Percentiles rank a stretch among this genome's conserved stretches.
These are phyloP conservation scores for Endotrypanum monterogeii DNA, from an alignment of 208 protist species.

Conservation along the genomic window DNA sequence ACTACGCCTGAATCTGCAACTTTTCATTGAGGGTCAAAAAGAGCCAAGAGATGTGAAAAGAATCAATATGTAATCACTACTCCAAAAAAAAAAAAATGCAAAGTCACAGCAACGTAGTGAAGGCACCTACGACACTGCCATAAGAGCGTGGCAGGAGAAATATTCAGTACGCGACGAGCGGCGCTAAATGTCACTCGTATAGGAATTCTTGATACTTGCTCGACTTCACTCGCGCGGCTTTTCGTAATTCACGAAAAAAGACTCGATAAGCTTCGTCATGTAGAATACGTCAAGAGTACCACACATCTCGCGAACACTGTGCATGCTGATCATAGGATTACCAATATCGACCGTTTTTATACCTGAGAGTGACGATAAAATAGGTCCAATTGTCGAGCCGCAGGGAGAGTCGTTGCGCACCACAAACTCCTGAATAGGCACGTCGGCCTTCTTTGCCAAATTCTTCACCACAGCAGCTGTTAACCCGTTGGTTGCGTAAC, in stretches of 20 bases:
- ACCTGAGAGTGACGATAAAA: slow-evolving; percentile 88
- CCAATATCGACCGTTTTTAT: slow-evolving; percentile 97
- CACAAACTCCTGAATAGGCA: slow-evolving; percentile 92
- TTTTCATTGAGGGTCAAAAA: not conserved
- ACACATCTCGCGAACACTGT: slow-evolving; percentile 96
- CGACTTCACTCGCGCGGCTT: slow-evolving; percentile 16
- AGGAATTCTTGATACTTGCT: not conserved
- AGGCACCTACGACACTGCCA: not conserved
- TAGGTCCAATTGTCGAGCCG: slow-evolving; percentile 97
- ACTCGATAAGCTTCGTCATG: slow-evolving; percentile 82
- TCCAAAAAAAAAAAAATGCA: not conserved
- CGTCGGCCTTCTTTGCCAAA: slow-evolving; percentile 63
- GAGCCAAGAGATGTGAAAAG: not conserved
- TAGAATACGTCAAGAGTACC: slow-evolving; percentile 91
- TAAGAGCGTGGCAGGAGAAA: not conserved
- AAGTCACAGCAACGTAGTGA: not conserved
- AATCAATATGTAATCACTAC: not conserved
- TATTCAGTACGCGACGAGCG: not conserved
- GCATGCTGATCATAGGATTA: slow-evolving; percentile 97
- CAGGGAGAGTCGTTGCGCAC: slow-evolving; percentile 97
- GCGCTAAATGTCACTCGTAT: not conserved
- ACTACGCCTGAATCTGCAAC: not conserved
- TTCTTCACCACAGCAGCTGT: slow-evolving; percentile 87
- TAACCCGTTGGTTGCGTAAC: slow-evolving; percentile 95
- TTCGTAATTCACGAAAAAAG: slow-evolving; percentile 77